A percentile compares a stretch with the other conserved stretches of the same genome.
Evolutionary conservation across 1,284 basidiomycete species (phyloP).

Genomic region (Fomitopsis pinicola): DNA sequence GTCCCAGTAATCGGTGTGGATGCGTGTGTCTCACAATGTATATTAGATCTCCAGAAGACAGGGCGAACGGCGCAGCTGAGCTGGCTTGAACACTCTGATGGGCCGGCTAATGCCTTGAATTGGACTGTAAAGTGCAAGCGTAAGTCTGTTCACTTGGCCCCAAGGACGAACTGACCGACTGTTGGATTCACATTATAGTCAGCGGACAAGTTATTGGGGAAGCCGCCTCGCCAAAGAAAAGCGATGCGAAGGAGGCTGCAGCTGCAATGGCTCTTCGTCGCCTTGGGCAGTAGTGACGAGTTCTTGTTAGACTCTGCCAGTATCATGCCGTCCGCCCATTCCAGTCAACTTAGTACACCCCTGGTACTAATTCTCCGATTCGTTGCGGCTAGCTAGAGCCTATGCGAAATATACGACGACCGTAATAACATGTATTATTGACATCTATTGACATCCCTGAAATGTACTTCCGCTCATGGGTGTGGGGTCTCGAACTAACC

Average conservation of each 20-base stretch:
- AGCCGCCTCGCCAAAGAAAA: constrained; percentile 37
- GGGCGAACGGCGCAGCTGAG: constrained; percentile 26
- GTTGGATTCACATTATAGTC: constrained; percentile 31
- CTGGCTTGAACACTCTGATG: constrained; percentile 36
- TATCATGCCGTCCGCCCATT: background rate
- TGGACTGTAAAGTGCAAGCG: constrained; percentile 58
- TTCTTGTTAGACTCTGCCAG: background rate
- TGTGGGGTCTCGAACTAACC: too few species aligned
- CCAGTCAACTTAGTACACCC: background rate
- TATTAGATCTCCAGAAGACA: constrained; percentile 37
- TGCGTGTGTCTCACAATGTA: background rate
- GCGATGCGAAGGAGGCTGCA: constrained; percentile 50
- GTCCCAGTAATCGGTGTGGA: constrained; percentile 11
- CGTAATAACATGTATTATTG: too few species aligned
- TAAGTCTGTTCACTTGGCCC: constrained; percentile 21
- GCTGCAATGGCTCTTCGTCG: constrained; percentile 22
- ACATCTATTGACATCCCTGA: too few species aligned
- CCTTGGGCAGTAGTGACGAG: background rate
- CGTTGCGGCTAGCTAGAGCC: too few species aligned
- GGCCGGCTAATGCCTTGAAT: constrained; percentile 34
- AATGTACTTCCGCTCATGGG: too few species aligned
- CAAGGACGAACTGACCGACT: background rate
- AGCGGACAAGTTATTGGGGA: constrained; percentile 41
- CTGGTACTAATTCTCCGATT: too few species aligned
- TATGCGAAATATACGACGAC: too few species aligned